A percentile compares a stretch with the other conserved stretches of the same genome.
phyloP scores from a whole-genome alignment of 352 stramenopile genomes.

The Phytophthora tubulina region DNA sequence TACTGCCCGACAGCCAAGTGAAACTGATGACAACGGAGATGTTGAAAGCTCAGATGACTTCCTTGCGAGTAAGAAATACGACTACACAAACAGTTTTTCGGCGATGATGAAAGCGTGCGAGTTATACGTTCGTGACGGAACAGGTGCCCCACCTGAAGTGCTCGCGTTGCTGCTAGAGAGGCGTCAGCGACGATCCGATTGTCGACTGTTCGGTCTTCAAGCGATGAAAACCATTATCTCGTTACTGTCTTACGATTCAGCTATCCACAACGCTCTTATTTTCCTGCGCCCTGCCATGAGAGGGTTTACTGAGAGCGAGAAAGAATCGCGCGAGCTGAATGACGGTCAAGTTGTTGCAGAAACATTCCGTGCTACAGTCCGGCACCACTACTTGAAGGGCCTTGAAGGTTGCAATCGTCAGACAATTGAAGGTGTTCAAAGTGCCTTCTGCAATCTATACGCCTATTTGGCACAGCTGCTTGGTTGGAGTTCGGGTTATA shows the following conservation, averaged over 20 bases:
- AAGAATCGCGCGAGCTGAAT: conserved; percentile 81
- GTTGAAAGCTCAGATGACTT: conserved; percentile 28
- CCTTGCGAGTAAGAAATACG: conserved; percentile 45
- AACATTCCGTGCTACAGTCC: conserved; percentile 86
- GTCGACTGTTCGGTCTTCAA: conserved; percentile 80
- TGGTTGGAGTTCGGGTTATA: conserved; percentile 38
- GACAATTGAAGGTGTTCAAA: conserved; percentile 65
- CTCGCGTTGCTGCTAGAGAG: conserved; percentile 76
- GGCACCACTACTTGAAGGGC: conserved; percentile 89
- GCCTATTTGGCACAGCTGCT: conserved; percentile 70
- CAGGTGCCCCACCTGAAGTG: conserved; percentile 84
- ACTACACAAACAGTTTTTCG: conserved; percentile 74
- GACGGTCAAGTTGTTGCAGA: conserved; percentile 81
- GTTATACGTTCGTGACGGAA: conserved; percentile 87
- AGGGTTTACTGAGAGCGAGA: conserved; percentile 88
- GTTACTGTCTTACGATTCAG: conserved; percentile 79
- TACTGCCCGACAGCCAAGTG: conserved; percentile 4
- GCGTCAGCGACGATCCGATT: conserved; percentile 77
- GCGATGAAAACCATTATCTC: conserved; percentile 83
- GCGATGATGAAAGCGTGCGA: conserved; percentile 89
- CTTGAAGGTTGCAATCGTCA: conserved; percentile 83
- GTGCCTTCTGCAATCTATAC: conserved; percentile 84
- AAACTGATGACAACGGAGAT: conserved; percentile 16
- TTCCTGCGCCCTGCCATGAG: conserved; percentile 87
- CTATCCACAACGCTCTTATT: conserved; percentile 78